Evolutionary conservation across 2,329 filamentous ascomycete species (phyloP).

Genomic region (Microthyrium microscopicum): DNA sequence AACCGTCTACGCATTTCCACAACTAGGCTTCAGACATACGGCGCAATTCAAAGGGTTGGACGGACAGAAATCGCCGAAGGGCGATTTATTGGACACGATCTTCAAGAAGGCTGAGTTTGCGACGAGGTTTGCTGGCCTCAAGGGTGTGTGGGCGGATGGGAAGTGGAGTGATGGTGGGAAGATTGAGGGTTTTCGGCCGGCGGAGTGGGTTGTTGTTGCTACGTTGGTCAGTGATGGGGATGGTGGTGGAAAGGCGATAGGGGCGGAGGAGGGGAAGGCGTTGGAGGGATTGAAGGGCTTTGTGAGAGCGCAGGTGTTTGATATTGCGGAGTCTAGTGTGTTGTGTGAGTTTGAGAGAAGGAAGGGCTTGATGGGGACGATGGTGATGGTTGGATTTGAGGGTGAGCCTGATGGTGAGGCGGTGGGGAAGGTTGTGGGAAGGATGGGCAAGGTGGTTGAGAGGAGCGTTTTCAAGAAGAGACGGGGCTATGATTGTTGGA

Average conservation of each 20-base stretch:
- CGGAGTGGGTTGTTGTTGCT: conserved; percentile 9
- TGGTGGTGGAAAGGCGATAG: conserved; percentile 10
- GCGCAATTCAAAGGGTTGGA: conserved; percentile 14
- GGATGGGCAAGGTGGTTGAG: no score
- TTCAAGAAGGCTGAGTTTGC: conserved; percentile 16
- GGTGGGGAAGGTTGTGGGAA: no score
- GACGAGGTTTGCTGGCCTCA: conserved; percentile 14
- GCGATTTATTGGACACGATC: conserved; percentile 12
- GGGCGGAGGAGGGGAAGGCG: conserved; percentile 11
- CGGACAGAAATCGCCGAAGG: conserved; percentile 12
- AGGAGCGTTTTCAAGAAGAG: no score
- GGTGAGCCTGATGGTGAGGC: no score
- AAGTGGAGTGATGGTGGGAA: conserved; percentile 3
- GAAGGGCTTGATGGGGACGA: background rate
- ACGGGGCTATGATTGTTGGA: no score
- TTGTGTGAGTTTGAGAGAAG: conserved; percentile 12
- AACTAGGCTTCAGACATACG: conserved; percentile 12
- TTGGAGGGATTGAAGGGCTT: conserved; percentile 10
- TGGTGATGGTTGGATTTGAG: no score
- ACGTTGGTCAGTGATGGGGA: conserved; percentile 4
- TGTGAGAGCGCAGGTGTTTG: conserved; percentile 12
- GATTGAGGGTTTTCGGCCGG: conserved; percentile 2
- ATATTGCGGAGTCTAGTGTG: conserved; percentile 11
- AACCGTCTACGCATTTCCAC: conserved; percentile 15
- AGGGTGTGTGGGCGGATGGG: no score